Percentiles rank a stretch among this genome's conserved stretches.
These are phyloP conservation scores for Monascus purpureus DNA, from an alignment of 495 filamentous ascomycete genomes.

Conservation along the genomic window DNA sequence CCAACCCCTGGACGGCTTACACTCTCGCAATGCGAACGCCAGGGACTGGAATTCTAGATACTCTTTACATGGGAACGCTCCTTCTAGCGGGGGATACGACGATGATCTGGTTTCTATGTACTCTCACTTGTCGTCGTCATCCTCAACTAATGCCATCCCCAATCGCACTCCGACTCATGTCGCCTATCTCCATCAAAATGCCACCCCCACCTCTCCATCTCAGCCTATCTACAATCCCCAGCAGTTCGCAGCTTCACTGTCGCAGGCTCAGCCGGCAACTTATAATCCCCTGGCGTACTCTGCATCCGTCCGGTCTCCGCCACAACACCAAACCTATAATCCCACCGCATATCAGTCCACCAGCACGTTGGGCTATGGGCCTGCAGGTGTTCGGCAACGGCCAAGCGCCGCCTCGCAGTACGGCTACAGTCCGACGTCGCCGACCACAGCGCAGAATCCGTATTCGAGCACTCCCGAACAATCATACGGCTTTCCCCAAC, in stretches of 20 bases:
- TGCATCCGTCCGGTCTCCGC: slow-evolving; percentile 16
- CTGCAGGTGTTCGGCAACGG: slow-evolving; percentile 17
- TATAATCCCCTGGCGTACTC: slow-evolving; percentile 33
- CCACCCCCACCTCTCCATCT: slow-evolving; percentile 31
- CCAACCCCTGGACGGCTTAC: slow-evolving; percentile 26
- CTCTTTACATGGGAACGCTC: slow-evolving; percentile 4
- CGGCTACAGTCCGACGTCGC: slow-evolving; percentile 19
- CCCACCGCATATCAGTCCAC: slow-evolving; percentile 50
- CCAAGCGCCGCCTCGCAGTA: slow-evolving; percentile 19
- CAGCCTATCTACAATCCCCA: slow-evolving; percentile 71
- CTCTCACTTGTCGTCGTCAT: not conserved
- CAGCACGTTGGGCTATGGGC: slow-evolving; percentile 10
- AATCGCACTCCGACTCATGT: not conserved
- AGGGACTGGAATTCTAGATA: slow-evolving; percentile 16
- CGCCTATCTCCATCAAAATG: slow-evolving; percentile 11
- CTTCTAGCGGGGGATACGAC: slow-evolving; percentile 2
- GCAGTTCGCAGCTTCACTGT: slow-evolving; percentile 54
- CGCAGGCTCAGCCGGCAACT: slow-evolving; percentile 29
- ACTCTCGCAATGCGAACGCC: slow-evolving; percentile 18
- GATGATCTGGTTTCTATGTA: not conserved
- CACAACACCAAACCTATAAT: slow-evolving; percentile 51
- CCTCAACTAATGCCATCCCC: not conserved
- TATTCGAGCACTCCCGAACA: slow-evolving; percentile 35
- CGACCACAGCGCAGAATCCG: slow-evolving; percentile 19
- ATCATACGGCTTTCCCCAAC: slow-evolving; percentile 26